Evolutionary conservation across 2,329 filamentous ascomycete genomes (phyloP).

Genomic region (Penicillium psychrosexuale): DNA sequence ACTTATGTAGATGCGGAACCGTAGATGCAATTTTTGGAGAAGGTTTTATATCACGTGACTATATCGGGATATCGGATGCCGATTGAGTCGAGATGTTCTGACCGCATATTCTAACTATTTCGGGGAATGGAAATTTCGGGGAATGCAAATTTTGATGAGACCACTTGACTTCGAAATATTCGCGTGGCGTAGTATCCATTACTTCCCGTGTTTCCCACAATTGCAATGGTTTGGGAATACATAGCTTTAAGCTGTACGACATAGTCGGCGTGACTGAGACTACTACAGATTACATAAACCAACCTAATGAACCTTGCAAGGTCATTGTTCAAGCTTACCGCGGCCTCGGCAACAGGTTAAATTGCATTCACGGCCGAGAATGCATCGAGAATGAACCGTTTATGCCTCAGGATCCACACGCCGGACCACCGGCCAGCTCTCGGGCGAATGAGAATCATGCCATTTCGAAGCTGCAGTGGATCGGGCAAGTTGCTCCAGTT

Average conservation of each 20-base stretch:
- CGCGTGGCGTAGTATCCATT: not conserved
- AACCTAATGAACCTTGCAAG: not conserved
- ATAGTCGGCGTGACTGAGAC: too few species aligned
- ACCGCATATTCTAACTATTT: not conserved
- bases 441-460: constrained; percentile 16
- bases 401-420: constrained; percentile 20
- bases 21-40: constrained; percentile 9
- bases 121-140: too few species aligned
- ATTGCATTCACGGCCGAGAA: not conserved
- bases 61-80: not conserved
- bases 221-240: not conserved
- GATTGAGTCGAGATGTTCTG: not conserved
- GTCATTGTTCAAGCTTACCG: not conserved
- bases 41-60: constrained; percentile 7
- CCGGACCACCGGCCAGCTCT: constrained; percentile 7
- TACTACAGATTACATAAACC: not conserved
- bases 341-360: constrained; percentile 4
- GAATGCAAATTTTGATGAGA: not conserved
- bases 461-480: constrained; percentile 24
- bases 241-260: not conserved
- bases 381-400: constrained; percentile 6
- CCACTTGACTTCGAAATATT: not conserved
- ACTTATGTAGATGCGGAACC: constrained; percentile 4
- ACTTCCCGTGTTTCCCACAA: not conserved
- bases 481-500: constrained; percentile 12